Evolutionary conservation across 2,329 filamentous ascomycete genomes (phyloP).

Genomic region (Mycogone perniciosa): DNA sequence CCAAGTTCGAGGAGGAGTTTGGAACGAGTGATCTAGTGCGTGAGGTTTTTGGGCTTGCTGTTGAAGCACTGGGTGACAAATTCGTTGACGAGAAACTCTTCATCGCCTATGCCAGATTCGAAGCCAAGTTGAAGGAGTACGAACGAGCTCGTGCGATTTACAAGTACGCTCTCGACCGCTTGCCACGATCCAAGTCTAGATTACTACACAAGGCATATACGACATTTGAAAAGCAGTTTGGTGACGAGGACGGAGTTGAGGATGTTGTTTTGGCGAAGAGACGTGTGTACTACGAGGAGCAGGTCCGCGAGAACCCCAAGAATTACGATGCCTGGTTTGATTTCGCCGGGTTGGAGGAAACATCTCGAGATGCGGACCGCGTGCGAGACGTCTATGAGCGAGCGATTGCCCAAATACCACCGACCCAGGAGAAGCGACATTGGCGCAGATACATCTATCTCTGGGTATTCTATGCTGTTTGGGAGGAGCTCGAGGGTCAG

Average conservation of each 20-base stretch:
- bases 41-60: constrained; percentile 82
- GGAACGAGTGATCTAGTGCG: constrained; percentile 87
- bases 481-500: constrained; percentile 82
- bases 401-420: constrained; percentile 90
- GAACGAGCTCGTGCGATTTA: constrained; percentile 92
- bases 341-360: constrained; percentile 84
- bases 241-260: constrained; percentile 86
- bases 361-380: constrained; percentile 71
- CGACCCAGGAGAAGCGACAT: constrained; percentile 92
- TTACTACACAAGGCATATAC: constrained; percentile 89
- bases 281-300: constrained; percentile 87
- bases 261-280: constrained; percentile 94
- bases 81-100: constrained; percentile 96
- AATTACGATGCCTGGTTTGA: constrained; percentile 99
- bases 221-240: constrained; percentile 96
- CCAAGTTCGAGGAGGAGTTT: constrained; percentile 91
- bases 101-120: constrained; percentile 90
- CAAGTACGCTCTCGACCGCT: constrained; percentile 89
- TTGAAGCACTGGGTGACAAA: constrained; percentile 86
- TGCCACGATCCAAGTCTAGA: constrained; percentile 81
- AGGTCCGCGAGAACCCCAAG: constrained; percentile 86
- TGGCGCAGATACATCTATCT: constrained; percentile 97
- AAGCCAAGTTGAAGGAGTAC: constrained; percentile 90
- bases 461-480: constrained; percentile 95
- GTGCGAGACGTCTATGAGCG: constrained; percentile 92